Evolutionary conservation across 2,329 filamentous ascomycete species (phyloP), one percentile per base, ranked within the genome.

Genomic region (Myriosclerotinia scirpicola): DNA sequence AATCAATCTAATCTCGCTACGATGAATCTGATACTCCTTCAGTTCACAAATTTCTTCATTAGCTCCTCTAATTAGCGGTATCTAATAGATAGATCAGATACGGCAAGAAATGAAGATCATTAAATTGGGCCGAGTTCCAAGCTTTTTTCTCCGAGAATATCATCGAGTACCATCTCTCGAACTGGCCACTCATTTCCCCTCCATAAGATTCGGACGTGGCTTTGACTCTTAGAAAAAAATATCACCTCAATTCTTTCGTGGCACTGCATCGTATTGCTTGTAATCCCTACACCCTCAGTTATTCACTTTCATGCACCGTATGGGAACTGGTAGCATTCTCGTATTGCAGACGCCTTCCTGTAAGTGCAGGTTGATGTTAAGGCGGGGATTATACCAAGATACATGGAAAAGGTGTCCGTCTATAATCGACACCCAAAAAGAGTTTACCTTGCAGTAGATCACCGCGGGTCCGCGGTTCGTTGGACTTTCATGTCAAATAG

Each of bases 321-420:
- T 50, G 48, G 30, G 46, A 38, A 38, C 6, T n/a, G 44, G 34
- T 61, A 42, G 40, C 30, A 61, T 65, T 65, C 52, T 65, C 54
- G 54, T 65, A 42, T 60, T 60, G 63, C 63, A 60, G 54, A 65
- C 63, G 63, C 63, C 44, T 65, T 65, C 63, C 54, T 65, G 63
- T 60, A 36, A 65, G 63, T 65, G 44, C 63, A 60, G 54, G 63
- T 44, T 58, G 53, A 36, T 59, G 44, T 38, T 11, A 50, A 56
- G 46, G 54, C 63, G 63, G 63, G 44, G 54, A 53, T 52, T 60
- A 60, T 54, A 46, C 53, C 44, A 65, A 65, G 42, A 34, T 59
- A 42, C 63, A 65, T 54, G 38, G 53, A 6, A 15, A 60, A 65
- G 34, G 54, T 65, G 53, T 65, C 63, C 44, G 54, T 65, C 44